These are phyloP conservation scores for Alectoria sarmentosa DNA, from an alignment of 495 filamentous ascomycete species.

Conservation along the genomic window DNA sequence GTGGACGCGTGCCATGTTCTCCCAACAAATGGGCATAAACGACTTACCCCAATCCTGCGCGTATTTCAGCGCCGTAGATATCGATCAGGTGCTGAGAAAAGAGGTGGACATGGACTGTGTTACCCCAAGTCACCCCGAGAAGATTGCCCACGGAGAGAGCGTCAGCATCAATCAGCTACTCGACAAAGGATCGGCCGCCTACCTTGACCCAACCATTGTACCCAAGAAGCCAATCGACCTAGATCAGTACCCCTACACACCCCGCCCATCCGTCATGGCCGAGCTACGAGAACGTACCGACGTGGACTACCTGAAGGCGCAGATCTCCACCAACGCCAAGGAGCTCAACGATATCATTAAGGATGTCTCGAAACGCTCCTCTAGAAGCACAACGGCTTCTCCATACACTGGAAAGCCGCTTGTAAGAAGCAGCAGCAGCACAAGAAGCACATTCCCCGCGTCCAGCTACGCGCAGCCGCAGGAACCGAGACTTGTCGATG, in stretches of 20 bases:
- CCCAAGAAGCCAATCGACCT: constrained; percentile 48
- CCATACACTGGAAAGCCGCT: constrained; percentile 18
- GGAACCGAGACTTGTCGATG: constrained; percentile 42
- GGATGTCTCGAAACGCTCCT: constrained; percentile 35
- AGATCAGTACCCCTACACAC: constrained; percentile 55
- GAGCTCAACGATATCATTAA: constrained; percentile 70
- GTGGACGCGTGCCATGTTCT: constrained; percentile 96
- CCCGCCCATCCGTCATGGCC: constrained; percentile 74
- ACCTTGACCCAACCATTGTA: constrained; percentile 55
- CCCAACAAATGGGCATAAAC: constrained; percentile 90
- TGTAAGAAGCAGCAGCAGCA: constrained; percentile 23
- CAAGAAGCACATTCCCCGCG: constrained; percentile 25
- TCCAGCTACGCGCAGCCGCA: constrained; percentile 35
- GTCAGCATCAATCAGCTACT: constrained; percentile 73
- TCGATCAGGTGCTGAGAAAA: constrained; percentile 89
- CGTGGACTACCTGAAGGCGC: constrained; percentile 66
- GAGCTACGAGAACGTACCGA: constrained; percentile 47
- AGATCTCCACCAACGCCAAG: constrained; percentile 68
- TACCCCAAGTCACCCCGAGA: constrained; percentile 73
- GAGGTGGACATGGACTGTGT: constrained; percentile 97
- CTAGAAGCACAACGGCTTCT: constrained; percentile 16
- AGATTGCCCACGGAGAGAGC: constrained; percentile 79
- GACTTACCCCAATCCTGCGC: constrained; percentile 91
- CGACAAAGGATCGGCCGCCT: constrained; percentile 53
- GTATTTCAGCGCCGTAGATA: constrained; percentile 92